These are phyloP conservation scores for Leccinum aurantiacum DNA, from an alignment of 768 basidiomycete species.

Conservation along the genomic window DNA sequence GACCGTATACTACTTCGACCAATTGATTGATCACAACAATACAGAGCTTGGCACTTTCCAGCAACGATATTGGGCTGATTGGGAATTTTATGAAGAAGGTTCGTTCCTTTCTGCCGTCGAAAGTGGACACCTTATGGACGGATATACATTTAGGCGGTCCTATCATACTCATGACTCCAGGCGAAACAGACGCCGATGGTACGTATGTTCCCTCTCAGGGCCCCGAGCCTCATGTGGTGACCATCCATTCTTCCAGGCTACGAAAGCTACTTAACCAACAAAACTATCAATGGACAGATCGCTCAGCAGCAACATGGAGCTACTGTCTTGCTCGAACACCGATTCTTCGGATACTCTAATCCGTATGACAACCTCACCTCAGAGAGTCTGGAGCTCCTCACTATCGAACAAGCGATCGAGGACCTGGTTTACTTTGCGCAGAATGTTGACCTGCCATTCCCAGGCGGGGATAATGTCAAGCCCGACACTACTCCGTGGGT, in stretches of 20 bases:
- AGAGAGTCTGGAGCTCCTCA: conserved; percentile 57
- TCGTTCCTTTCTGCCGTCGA: background rate
- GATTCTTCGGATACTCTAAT: conserved; percentile 75
- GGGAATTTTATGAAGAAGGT: conserved; percentile 61
- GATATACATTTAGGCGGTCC: conserved; percentile 22
- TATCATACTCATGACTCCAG: conserved; percentile 49
- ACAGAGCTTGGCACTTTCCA: conserved; percentile 70
- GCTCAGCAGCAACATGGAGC: conserved; percentile 66
- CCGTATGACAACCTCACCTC: conserved; percentile 60
- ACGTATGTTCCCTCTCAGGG: background rate
- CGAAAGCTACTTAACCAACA: conserved; percentile 59
- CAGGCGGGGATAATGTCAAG: conserved; percentile 58
- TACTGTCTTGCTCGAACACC: conserved; percentile 65
- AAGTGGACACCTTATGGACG: background rate
- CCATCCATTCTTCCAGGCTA: conserved; percentile 21
- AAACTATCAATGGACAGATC: conserved; percentile 61
- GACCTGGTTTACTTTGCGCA: conserved; percentile 71
- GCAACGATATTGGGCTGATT: conserved; percentile 72
- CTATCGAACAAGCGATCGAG: conserved; percentile 73
- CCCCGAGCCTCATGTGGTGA: background rate
- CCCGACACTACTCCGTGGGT: conserved; percentile 42
- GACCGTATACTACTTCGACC: conserved; percentile 34
- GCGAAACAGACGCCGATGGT: conserved; percentile 57
- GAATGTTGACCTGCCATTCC: conserved; percentile 66
- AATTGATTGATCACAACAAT: conserved; percentile 46